Evolutionary conservation across 768 basidiomycete species (phyloP).

Genomic region (Cystobasidium tubakii): DNA sequence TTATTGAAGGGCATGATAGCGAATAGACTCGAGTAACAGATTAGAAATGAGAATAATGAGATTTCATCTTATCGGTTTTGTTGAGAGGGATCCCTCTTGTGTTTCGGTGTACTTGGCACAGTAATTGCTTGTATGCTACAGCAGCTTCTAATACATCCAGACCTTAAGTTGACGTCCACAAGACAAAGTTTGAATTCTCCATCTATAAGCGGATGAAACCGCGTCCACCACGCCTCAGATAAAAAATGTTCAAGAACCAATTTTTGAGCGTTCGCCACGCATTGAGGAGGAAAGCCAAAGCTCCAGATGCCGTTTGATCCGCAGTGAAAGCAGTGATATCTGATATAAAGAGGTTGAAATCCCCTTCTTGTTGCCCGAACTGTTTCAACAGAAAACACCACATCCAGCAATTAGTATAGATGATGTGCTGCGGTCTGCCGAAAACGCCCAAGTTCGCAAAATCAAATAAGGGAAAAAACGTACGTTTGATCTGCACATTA

Average conservation of each 20-base stretch:
- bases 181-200: neutral
- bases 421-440: neutral
- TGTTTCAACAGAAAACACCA: too few species aligned
- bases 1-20: slow-evolving; percentile 41
- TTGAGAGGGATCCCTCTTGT: too few species aligned
- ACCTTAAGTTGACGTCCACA: too few species aligned
- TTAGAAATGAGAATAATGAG: too few species aligned
- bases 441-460: too few species aligned
- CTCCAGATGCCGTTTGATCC: neutral
- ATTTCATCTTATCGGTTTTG: too few species aligned
- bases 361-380: slow-evolving; percentile 72
- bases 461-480: neutral
- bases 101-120: too few species aligned
- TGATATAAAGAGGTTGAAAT: slow-evolving; percentile 12
- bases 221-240: neutral
- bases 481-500: slow-evolving; percentile 46
- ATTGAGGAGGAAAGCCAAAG: neutral
- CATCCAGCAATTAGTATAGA: neutral
- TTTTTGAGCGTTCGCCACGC: neutral
- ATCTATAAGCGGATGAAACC: neutral
- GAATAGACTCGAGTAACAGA: slow-evolving; percentile 6
- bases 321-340: slow-evolving; percentile 12
- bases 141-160: too few species aligned
- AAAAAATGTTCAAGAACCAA: neutral
- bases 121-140: slow-evolving; percentile 11